Evolutionary conservation across 495 filamentous ascomycete genomes (phyloP).

Genomic region (Annulohypoxylon moriforme): DNA sequence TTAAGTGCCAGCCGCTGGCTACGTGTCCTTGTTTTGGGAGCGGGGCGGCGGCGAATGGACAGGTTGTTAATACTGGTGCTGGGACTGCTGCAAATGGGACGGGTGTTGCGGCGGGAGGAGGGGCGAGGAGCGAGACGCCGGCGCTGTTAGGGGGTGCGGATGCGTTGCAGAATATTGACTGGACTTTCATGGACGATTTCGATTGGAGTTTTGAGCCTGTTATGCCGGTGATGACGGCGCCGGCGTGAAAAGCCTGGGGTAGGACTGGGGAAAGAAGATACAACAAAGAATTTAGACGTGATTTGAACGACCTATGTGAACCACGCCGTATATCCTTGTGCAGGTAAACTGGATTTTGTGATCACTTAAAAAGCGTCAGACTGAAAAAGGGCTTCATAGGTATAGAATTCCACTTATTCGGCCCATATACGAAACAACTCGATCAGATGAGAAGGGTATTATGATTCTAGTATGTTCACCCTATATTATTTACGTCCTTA

Average conservation of each 20-base stretch:
- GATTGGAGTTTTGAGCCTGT: constrained; percentile 56
- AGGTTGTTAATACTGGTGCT: neutral
- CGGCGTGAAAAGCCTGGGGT: constrained; percentile 28
- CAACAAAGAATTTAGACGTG: neutral
- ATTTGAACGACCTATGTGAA: neutral
- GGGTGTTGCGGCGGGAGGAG: neutral
- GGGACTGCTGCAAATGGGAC: neutral
- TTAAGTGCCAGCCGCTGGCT: neutral
- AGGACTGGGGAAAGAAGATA: neutral
- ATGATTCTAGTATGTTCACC: no score
- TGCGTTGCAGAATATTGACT: constrained; percentile 54
- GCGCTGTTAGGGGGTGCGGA: constrained; percentile 32
- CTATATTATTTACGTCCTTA: no score
- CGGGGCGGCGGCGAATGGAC: neutral
- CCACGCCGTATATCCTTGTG: neutral
- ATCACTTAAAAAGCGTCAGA: no score
- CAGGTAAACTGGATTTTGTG: no score
- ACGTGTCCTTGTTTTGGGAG: neutral
- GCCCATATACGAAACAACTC: no score
- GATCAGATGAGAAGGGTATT: no score
- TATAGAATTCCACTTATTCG: no score
- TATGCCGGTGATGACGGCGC: constrained; percentile 29
- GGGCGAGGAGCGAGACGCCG: neutral
- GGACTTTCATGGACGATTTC: constrained; percentile 61
- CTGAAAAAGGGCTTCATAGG: no score